Conservation (phyloP, 768 basidiomycete species). For the Amanita inopinata region DNA sequence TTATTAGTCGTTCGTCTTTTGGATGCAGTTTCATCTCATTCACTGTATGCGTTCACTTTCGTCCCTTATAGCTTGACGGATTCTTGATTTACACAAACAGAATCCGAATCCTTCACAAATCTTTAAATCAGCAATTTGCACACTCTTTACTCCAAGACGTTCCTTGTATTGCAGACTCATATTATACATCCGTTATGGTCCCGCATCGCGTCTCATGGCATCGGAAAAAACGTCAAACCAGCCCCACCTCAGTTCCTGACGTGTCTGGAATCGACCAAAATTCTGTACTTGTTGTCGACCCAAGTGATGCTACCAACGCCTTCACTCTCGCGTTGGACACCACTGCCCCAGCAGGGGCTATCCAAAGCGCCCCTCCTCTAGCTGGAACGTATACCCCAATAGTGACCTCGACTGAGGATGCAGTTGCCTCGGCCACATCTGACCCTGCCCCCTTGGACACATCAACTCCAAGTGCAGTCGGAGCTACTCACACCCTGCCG, state of each 20-base stretch:
- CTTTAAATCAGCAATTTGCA: too few relatives aligned
- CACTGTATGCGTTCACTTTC: too few relatives aligned
- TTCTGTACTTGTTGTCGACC: conserved; percentile 10
- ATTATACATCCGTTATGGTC: conserved; percentile 14
- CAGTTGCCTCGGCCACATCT: not conserved
- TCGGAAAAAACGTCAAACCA: conserved; percentile 11
- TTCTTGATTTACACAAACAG: too few relatives aligned
- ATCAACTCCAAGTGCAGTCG: conserved; percentile 12
- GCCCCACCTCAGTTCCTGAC: conserved; percentile 12
- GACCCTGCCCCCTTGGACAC: not conserved
- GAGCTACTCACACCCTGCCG: conserved; percentile 25
- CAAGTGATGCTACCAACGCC: conserved; percentile 12
- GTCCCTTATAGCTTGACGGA: too few relatives aligned
- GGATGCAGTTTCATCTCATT: too few relatives aligned
- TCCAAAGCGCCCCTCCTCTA: conserved; percentile 10
- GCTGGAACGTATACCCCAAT: not conserved
- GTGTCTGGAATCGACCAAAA: conserved; percentile 13
- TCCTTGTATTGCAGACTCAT: conserved; percentile 6
- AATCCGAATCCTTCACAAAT: too few relatives aligned
- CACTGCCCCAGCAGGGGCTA: conserved; percentile 3
- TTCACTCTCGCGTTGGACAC: conserved; percentile 14
- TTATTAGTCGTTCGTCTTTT: too few relatives aligned
- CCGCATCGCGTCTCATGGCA: conserved; percentile 11
- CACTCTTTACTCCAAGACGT: conserved; percentile 11
- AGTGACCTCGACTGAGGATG: not conserved